Base-by-base conservation (phyloP, 306 rosid species). In the Herpetospermum pedunculosum region DNA sequence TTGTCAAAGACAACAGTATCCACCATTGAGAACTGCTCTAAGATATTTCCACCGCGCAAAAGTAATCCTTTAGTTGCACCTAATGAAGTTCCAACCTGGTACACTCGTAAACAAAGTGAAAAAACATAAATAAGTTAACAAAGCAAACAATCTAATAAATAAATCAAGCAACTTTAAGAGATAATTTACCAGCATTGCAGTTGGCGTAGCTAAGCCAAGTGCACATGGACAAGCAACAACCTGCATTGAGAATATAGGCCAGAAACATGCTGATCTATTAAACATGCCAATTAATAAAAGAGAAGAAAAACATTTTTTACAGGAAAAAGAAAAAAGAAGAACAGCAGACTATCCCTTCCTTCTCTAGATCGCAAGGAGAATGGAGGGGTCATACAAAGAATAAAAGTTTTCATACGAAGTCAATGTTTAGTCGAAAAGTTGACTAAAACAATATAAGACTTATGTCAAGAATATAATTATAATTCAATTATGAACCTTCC, bases 221-320 rank as follows among this genome's bases (percentile, higher is more conserved):
- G 98, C 98, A 86, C 98, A 93, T 2, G 98, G 98, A 88, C 98
- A 93, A 79, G 98, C 98, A 79, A 93, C 81, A 73, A 93, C 98
- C 98, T 93, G 90, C 81, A 70, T 48, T 68, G 73, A 46, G 73
- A 78, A 81, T 37, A 63, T 4, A 37, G 46, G 16, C 53, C 29
- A 40, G 23, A 68, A 46, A 68, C 25, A 25, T 43, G 75, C 7
- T 62, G 28, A 75, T 26, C 57, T 37, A 69, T 57, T 52, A 46
- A 5, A n/a, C 59, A 79, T 63, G 76, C 72, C 80, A 73, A 75
- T 41, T 78, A 60, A 70, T 72, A 19, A 29, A 28, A 11, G 16
- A 57, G 28, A 0, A 46, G 30, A 28, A 70, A 65, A 10, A 21
- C 34, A 25, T 40, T 30, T 12, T 28, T 62, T 53, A 8, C 71